A percentile compares a stretch with the other conserved stretches of the same genome.
phyloP scores from a whole-genome alignment of 768 basidiomycete genomes.

The Auriculariales sp. region DNA sequence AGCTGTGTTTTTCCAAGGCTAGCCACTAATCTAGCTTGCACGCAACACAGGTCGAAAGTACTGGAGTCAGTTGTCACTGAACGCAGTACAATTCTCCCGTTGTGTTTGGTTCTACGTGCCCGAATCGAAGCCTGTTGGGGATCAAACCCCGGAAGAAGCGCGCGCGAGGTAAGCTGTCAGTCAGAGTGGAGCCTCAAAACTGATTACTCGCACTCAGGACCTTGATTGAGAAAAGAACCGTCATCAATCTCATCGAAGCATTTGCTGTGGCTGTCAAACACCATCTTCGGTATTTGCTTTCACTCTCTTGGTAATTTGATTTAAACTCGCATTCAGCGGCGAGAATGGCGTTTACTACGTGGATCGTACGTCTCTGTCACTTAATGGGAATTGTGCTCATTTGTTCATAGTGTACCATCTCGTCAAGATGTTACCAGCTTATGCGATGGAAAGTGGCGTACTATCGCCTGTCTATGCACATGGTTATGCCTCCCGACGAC shows the following conservation, averaged over 20 bases:
- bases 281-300: too few species aligned
- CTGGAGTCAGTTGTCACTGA: not conserved
- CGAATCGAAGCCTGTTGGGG: not conserved
- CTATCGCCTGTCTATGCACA: not conserved
- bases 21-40: too few species aligned
- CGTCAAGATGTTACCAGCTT: slow-evolving; percentile 2
- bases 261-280: slow-evolving; percentile 6
- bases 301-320: too few species aligned
- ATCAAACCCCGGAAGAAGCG: not conserved
- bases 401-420: not conserved
- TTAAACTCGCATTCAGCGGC: too few species aligned
- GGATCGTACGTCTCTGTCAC: not conserved
- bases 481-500: not conserved
- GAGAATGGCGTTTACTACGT: slow-evolving; percentile 2
- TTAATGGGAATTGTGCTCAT: not conserved
- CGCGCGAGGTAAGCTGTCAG: not conserved
- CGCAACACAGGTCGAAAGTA: too few species aligned
- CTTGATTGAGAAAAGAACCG: slow-evolving; percentile 4
- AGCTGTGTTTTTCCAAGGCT: too few species aligned
- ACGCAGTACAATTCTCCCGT: not conserved
- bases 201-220: too few species aligned
- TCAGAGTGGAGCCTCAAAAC: too few species aligned
- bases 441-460: not conserved
- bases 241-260: slow-evolving; percentile 3
- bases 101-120: slow-evolving; percentile 3